Base-by-base conservation (phyloP, 352 stramenopile genomes). In the Phytophthora cryptogea region DNA sequence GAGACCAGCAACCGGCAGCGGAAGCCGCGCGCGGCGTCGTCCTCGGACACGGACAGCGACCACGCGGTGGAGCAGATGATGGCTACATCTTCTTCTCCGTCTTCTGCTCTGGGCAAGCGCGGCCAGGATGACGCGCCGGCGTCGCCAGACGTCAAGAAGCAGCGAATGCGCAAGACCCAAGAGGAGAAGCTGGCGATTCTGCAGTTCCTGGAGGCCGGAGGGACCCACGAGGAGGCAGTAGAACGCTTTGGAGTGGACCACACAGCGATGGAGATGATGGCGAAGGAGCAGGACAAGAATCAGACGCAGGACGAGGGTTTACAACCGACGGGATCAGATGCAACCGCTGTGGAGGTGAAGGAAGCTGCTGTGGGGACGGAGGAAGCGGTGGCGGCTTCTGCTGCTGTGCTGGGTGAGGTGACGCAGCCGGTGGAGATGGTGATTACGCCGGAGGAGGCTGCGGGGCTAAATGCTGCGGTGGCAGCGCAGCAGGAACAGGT, bases 151-250 rank as follows among this genome's bases (percentile, higher is more conserved):
- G 42, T 10, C 40, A 70, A 54, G 37, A 64, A 67, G 31, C 67
- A 78, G 50, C 77, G 80, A 32, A 68, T 76, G 35, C 80, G 71
- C 52, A 83, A 83, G 64, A 76, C 51, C 11, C 51, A 67, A 17
- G 72, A 82, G 27, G 70, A 88, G 60, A 85, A 85, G 67, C 54
- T 80, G 9, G 57, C 62, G 16, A 85, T 42, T 42, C 36, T 42
- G 14, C 36, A 42, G 36, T 42, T 42, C n/a, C 36, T 42, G n/a
- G 36, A 42, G 14, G 36, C 14, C 3, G 36, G 36, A 23, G 36
- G 36, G n/a, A 20, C 36, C 36, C 36, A 20, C 14, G n/a, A 2
- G n/a, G 14, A 42, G n/a, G 36, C 36, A 8, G 4, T n/a, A 10
- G 36, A 42, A 0, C 36, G 36, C n/a, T 42, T 42, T 10, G 4